Evolutionary conservation across 78 protist genomes (phyloP).

Genomic region (Pigoraptor vietnamica): DNA sequence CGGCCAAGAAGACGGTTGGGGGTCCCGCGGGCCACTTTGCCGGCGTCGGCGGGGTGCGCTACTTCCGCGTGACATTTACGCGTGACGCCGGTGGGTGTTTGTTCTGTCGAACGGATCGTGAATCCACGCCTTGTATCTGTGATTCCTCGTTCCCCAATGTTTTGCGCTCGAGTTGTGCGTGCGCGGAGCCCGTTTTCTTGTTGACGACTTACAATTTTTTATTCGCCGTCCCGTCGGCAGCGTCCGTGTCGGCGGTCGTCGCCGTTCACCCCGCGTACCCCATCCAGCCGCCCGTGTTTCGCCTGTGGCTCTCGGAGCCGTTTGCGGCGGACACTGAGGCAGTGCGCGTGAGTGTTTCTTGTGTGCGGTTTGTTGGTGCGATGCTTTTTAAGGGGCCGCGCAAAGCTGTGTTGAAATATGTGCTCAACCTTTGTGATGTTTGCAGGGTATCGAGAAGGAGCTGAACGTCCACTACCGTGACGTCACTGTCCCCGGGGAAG

Average conservation of each 20-base stretch:
- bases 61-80: not conserved
- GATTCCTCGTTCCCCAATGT: too few relatives aligned
- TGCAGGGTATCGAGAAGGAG: not conserved
- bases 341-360: not conserved
- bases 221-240: not conserved
- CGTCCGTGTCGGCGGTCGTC: not conserved
- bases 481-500: not conserved
- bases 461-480: not conserved
- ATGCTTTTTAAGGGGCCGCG: too few relatives aligned
- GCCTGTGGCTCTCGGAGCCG: not conserved
- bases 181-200: too few relatives aligned
- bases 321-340: not conserved
- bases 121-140: not conserved
- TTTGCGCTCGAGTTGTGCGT: too few relatives aligned
- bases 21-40: not conserved
- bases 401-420: too few relatives aligned
- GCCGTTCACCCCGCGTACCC: not conserved
- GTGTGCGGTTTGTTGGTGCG: not conserved
- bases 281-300: not conserved
- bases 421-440: not conserved
- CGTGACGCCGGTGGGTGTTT: not conserved
- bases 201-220: too few relatives aligned
- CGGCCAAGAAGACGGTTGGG: not conserved
- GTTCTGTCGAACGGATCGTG: too few relatives aligned
- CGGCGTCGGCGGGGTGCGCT: not conserved